Conservation (phyloP, 2,329 filamentous ascomycete genomes). For the Pezicula neosporulosa region DNA sequence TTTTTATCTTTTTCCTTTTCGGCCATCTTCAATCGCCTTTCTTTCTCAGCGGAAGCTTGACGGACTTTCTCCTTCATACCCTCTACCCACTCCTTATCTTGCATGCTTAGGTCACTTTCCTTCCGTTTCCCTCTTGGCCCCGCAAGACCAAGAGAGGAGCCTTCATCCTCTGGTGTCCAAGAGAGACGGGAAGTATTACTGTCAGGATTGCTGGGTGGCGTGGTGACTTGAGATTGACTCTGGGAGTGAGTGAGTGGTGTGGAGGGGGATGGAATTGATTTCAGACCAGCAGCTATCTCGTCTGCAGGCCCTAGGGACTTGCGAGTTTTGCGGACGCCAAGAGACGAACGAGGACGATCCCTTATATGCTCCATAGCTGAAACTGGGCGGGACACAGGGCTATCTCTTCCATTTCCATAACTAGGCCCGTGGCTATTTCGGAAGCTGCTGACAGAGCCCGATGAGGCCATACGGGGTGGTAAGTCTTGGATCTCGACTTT, state of each 20-base stretch:
- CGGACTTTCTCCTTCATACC: conserved; percentile 79
- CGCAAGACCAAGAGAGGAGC: conserved; percentile 61
- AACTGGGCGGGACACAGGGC: conserved; percentile 25
- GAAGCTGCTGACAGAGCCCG: conserved; percentile 19
- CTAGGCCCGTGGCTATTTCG: neutral
- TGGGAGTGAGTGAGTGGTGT: conserved; percentile 17
- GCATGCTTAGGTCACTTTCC: conserved; percentile 63
- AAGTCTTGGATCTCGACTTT: conserved; percentile 58
- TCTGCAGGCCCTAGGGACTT: conserved; percentile 17
- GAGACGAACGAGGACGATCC: conserved; percentile 21
- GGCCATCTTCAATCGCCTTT: conserved; percentile 24
- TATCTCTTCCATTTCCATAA: conserved; percentile 34
- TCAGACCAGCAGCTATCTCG: neutral
- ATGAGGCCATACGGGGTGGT: conserved; percentile 32
- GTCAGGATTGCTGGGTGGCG: conserved; percentile 9
- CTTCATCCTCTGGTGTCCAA: conserved; percentile 56
- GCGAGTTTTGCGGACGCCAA: conserved; percentile 23
- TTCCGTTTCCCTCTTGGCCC: conserved; percentile 57
- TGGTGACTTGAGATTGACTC: conserved; percentile 5
- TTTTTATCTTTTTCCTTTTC: conserved; percentile 16
- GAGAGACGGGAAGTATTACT: conserved; percentile 36
- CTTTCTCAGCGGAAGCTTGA: conserved; percentile 60
- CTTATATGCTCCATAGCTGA: conserved; percentile 16
- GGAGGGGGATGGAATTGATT: conserved; percentile 13
- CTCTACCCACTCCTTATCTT: conserved; percentile 78